Percentiles rank a stretch among this genome's conserved stretches.
Conservation (phyloP, 2,329 filamentous ascomycete genomes). For the Tolypocladium nubicola region DNA sequence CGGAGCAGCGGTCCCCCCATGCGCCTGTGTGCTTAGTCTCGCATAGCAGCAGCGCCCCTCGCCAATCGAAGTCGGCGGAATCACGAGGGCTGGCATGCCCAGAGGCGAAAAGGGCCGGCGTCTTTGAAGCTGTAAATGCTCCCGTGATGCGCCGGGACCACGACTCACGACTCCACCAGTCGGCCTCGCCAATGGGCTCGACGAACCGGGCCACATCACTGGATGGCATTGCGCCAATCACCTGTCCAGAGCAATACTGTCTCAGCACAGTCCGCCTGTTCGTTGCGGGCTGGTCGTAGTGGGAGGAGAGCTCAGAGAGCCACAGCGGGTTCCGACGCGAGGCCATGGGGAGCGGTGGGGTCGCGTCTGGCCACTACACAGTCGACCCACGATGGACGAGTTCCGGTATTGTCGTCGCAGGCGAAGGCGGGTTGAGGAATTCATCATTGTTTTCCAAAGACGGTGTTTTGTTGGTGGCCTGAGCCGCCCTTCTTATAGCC, state of each 20-base stretch:
- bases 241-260: neutral
- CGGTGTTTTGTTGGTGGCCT: neutral
- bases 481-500: slow-evolving; percentile 5
- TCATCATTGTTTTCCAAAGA: neutral
- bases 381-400: neutral
- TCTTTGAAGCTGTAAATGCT: neutral
- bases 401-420: neutral
- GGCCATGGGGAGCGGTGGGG: neutral
- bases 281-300: neutral
- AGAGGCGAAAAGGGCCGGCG: neutral
- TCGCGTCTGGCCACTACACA: neutral
- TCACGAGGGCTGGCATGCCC: neutral
- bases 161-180: neutral
- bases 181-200: neutral
- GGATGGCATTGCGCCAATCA: slow-evolving; percentile 7
- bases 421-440: neutral
- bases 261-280: neutral
- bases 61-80: neutral
- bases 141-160: neutral
- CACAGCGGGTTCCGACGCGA: neutral
- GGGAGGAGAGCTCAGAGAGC: neutral
- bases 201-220: slow-evolving; percentile 4
- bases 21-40: neutral
- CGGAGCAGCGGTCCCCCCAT: neutral
- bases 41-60: neutral